Evolutionary conservation across 192 early-diverging fungal genomes (phyloP).

Genomic region (Piromyces finnis): DNA sequence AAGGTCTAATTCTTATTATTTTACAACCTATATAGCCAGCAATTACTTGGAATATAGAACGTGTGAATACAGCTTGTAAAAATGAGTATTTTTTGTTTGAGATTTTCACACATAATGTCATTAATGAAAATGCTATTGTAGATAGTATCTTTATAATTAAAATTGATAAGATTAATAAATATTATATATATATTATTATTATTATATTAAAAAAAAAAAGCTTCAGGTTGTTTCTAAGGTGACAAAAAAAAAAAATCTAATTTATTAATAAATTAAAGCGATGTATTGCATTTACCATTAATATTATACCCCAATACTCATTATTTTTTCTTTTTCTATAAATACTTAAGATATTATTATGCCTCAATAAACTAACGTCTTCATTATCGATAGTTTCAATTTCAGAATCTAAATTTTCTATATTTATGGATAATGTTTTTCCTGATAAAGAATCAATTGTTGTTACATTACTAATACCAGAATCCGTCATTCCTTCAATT

Average conservation of each 20-base stretch:
- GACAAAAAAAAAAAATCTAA: too few species aligned
- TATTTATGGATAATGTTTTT: background rate
- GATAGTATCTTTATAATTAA: slow-evolving; percentile 32
- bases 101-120: slow-evolving; percentile 55
- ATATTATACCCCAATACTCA: background rate
- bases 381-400: background rate
- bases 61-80: slow-evolving; percentile 52
- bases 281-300: background rate
- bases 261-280: too few species aligned
- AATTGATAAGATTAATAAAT: too few species aligned
- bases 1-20: slow-evolving; percentile 22
- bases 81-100: slow-evolving; percentile 33
- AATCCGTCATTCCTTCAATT: background rate
- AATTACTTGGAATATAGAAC: slow-evolving; percentile 43
- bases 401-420: background rate
- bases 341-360: background rate
- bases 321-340: background rate
- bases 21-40: slow-evolving; percentile 35
- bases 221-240: too few species aligned
- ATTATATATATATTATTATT: too few species aligned
- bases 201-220: too few species aligned
- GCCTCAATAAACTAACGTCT: background rate
- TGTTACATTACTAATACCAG: background rate
- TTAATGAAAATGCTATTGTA: slow-evolving; percentile 47
- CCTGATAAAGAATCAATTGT: background rate